These are phyloP conservation scores for Thelonectria olida DNA, from an alignment of 2,329 filamentous ascomycete genomes.

Conservation along the genomic window DNA sequence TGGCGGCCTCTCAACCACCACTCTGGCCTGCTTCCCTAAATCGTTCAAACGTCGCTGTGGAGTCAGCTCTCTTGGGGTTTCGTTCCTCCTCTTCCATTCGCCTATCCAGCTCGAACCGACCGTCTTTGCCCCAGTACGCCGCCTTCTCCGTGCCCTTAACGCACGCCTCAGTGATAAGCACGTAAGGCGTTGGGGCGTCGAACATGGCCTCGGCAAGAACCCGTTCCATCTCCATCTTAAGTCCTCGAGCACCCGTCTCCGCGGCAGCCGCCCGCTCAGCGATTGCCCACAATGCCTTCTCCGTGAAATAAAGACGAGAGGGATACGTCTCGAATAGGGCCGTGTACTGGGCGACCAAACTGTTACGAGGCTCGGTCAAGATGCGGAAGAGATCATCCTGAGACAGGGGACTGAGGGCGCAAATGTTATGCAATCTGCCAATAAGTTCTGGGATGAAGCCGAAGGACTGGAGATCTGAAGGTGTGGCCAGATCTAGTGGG, in stretches of 20 bases:
- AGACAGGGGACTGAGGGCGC: slow-evolving; percentile 81
- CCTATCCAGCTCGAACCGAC: slow-evolving; percentile 74
- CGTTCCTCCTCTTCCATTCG: slow-evolving; percentile 71
- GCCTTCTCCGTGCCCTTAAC: slow-evolving; percentile 70
- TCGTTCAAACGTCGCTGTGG: slow-evolving; percentile 49
- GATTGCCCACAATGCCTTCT: slow-evolving; percentile 80
- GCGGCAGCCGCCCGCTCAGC: slow-evolving; percentile 71
- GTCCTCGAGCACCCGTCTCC: slow-evolving; percentile 79
- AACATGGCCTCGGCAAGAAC: slow-evolving; percentile 84
- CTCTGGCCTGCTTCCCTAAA: slow-evolving; percentile 58
- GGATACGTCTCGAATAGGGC: slow-evolving; percentile 84
- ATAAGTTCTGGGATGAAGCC: slow-evolving; percentile 96
- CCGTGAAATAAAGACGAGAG: slow-evolving; percentile 85
- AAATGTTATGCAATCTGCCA: slow-evolving; percentile 91
- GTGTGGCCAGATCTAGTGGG: slow-evolving; percentile 76
- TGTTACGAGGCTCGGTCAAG: slow-evolving; percentile 91
- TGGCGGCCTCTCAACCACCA: slow-evolving; percentile 48
- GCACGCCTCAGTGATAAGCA: slow-evolving; percentile 76
- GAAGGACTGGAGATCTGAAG: slow-evolving; percentile 81
- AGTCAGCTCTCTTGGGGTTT: slow-evolving; percentile 27
- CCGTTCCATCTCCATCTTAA: slow-evolving; percentile 84
- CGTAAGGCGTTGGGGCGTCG: slow-evolving; percentile 79
- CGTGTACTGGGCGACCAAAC: slow-evolving; percentile 86
- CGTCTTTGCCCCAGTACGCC: slow-evolving; percentile 74
- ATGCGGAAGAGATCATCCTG: slow-evolving; percentile 79